Evolutionary conservation across 306 rosid genomes (phyloP).

Genomic region (Inga leiocalycina): DNA sequence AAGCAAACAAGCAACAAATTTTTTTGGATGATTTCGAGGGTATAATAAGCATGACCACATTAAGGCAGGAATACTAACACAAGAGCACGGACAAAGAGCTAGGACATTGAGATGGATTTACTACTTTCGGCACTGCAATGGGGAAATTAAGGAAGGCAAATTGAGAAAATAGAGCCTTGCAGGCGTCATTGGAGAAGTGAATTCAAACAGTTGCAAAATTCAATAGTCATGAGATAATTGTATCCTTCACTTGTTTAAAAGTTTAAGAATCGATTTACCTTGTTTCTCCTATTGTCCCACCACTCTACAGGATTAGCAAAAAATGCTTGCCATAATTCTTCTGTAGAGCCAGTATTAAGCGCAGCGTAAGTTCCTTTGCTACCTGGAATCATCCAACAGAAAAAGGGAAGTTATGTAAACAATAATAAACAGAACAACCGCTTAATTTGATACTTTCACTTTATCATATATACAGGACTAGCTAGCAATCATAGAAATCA

Average conservation of each 20-base stretch:
- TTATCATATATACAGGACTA: slow-evolving; percentile 30
- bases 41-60: neutral
- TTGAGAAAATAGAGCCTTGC: neutral
- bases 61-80: neutral
- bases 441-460: slow-evolving; percentile 7
- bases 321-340: slow-evolving; percentile 79
- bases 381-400: slow-evolving; percentile 43
- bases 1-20: neutral
- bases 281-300: slow-evolving; percentile 57
- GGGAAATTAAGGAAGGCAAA: neutral
- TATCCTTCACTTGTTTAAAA: slow-evolving; percentile 4
- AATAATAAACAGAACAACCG: slow-evolving; percentile 16
- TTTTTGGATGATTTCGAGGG: neutral
- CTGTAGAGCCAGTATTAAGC: slow-evolving; percentile 53
- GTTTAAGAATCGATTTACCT: slow-evolving; percentile 30
- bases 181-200: slow-evolving; percentile 8
- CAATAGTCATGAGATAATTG: neutral
- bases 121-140: neutral
- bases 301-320: slow-evolving; percentile 57
- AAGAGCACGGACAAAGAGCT: neutral
- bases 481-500: slow-evolving; percentile 38
- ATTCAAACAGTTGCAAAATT: slow-evolving; percentile 13
- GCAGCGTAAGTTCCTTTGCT: slow-evolving; percentile 50
- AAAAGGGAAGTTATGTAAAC: neutral
- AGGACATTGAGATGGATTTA: slow-evolving; percentile 5